phyloP scores from a whole-genome alignment of 108 stramenopile species.

The Cyclotella atomus region DNA sequence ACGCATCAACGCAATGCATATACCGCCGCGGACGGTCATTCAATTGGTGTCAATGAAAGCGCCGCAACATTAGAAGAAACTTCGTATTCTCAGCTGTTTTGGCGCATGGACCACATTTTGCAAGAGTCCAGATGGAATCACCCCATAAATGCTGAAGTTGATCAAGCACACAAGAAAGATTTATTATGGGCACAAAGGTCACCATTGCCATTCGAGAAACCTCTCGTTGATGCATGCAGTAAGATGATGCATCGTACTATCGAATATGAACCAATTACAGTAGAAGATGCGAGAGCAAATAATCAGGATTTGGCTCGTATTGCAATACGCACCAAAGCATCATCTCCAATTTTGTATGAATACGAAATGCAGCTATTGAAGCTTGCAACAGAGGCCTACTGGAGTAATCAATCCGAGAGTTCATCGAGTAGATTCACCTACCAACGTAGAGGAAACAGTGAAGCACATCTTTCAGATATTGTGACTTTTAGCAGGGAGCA shows the following conservation, averaged over 20 bases:
- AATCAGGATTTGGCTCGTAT: not conserved
- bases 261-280: slow-evolving; percentile 14
- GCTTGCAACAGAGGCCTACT: slow-evolving; percentile 25
- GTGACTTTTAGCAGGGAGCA: slow-evolving; percentile 12
- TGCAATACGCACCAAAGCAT: slow-evolving; percentile 26
- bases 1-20: not conserved
- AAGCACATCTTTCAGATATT: slow-evolving; percentile 48
- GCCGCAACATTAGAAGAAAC: not conserved
- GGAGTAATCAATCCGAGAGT: slow-evolving; percentile 2
- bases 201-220: slow-evolving; percentile 28
- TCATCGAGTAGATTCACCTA: slow-evolving; percentile 56
- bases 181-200: slow-evolving; percentile 26
- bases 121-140: not conserved
- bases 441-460: slow-evolving; percentile 59
- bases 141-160: slow-evolving; percentile 14
- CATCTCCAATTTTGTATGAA: slow-evolving; percentile 24
- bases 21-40: not conserved
- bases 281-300: not conserved
- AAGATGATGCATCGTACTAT: slow-evolving; percentile 13
- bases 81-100: not conserved
- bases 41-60: not conserved
- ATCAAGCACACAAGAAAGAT: slow-evolving; percentile 21
- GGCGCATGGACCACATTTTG: not conserved
- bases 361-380: slow-evolving; percentile 32
- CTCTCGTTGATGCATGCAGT: not conserved